These are phyloP conservation scores for Malus hybrid DNA, from an alignment of 331 rosid species.

Conservation along the genomic window DNA sequence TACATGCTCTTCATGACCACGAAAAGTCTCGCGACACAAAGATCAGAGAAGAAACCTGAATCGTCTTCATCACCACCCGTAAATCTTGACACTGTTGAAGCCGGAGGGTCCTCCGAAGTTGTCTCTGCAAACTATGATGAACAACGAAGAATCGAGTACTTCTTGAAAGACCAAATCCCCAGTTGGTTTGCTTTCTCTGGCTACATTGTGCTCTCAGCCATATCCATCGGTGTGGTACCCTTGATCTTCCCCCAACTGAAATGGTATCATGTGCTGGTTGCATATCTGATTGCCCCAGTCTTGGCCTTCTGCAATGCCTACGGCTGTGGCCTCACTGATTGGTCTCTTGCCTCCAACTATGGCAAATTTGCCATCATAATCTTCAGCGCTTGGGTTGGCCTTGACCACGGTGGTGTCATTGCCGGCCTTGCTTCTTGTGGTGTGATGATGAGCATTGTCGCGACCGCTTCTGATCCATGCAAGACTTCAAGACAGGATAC, in stretches of 20 bases:
- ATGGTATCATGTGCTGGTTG: slow-evolving; percentile 52
- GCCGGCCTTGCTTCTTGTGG: slow-evolving; percentile 81
- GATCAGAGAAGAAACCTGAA: neutral
- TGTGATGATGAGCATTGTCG: slow-evolving; percentile 73
- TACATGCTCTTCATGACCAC: slow-evolving; percentile 36
- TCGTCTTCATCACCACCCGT: neutral
- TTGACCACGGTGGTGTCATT: slow-evolving; percentile 47
- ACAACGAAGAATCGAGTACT: slow-evolving; percentile 29
- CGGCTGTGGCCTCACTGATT: slow-evolving; percentile 66
- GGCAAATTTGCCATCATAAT: slow-evolving; percentile 67
- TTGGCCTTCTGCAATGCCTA: slow-evolving; percentile 74
- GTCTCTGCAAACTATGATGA: slow-evolving; percentile 20
- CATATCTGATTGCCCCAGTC: slow-evolving; percentile 50
- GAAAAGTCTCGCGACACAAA: slow-evolving; percentile 21
- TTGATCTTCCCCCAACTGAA: slow-evolving; percentile 47
- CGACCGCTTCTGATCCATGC: slow-evolving; percentile 77
- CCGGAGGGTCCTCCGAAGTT: neutral
- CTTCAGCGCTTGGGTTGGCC: slow-evolving; percentile 64
- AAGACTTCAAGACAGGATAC: slow-evolving; percentile 70
- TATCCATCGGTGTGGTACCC: slow-evolving; percentile 41
- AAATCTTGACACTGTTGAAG: neutral
- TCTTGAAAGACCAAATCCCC: slow-evolving; percentile 58
- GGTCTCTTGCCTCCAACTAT: slow-evolving; percentile 73
- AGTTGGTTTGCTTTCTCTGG: slow-evolving; percentile 37
- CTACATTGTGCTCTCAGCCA: slow-evolving; percentile 30